Conservation (phyloP, 352 stramenopile species). For the Elongisporangium anandrum region DNA sequence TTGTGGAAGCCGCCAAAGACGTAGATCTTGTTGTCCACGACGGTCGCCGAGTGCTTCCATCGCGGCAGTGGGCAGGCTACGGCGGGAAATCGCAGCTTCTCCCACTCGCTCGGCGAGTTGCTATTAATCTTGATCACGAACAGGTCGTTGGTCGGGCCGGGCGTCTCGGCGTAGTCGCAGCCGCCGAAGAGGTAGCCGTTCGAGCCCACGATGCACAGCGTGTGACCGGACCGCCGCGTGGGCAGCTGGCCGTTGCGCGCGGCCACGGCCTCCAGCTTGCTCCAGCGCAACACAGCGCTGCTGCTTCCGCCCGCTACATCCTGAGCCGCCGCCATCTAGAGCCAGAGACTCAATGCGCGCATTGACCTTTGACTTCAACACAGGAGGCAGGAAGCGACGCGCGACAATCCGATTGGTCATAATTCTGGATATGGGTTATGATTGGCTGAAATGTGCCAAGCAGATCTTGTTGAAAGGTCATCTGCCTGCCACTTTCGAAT, state of each 20-base stretch:
- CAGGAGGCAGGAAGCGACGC: background rate
- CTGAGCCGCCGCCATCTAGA: constrained; percentile 3
- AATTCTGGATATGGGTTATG: background rate
- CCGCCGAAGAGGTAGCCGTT: constrained; percentile 93
- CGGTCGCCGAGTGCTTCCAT: constrained; percentile 90
- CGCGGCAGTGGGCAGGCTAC: constrained; percentile 36
- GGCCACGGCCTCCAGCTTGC: constrained; percentile 38
- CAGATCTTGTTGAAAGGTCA: background rate
- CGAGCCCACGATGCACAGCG: constrained; percentile 87
- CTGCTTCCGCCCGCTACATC: constrained; percentile 1
- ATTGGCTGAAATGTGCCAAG: background rate
- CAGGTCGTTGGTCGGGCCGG: constrained; percentile 91
- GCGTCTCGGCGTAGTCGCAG: constrained; percentile 82
- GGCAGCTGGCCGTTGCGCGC: constrained; percentile 82
- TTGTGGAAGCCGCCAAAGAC: constrained; percentile 95
- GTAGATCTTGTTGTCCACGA: constrained; percentile 88
- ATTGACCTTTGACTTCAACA: constrained; percentile 2
- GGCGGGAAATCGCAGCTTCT: constrained; percentile 43
- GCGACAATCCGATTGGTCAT: background rate
- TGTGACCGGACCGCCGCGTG: constrained; percentile 90
- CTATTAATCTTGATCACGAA: constrained; percentile 90
- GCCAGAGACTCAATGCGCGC: background rate
- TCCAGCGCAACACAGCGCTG: constrained; percentile 42
- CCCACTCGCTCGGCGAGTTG: constrained; percentile 67
- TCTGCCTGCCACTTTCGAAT: background rate